Evolutionary conservation across 129 eudicot species (phyloP).

Genomic region (Helianthus tuberosus): DNA sequence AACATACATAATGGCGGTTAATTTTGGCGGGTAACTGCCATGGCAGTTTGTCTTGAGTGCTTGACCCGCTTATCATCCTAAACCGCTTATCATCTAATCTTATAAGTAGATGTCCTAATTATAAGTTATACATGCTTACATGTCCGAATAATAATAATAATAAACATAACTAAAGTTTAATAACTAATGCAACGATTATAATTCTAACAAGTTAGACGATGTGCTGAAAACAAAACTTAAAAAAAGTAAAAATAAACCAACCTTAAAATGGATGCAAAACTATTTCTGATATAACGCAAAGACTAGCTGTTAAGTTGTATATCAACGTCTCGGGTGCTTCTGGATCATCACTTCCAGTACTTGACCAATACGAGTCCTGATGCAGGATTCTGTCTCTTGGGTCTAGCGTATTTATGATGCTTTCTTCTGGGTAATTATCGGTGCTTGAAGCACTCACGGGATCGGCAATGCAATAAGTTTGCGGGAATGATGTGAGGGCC

Average conservation of each 20-base stretch:
- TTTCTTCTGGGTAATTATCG: slow-evolving; percentile 67
- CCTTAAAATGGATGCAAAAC: slow-evolving; percentile 69
- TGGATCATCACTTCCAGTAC: slow-evolving; percentile 67
- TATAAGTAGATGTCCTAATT: too few relatives aligned
- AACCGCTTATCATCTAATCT: too few relatives aligned
- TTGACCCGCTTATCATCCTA: too few relatives aligned
- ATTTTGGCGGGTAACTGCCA: too few relatives aligned
- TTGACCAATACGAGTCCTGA: slow-evolving; percentile 78
- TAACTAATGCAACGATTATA: too few relatives aligned
- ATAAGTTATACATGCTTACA: too few relatives aligned
- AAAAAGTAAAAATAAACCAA: background rate
- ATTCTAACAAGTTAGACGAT: too few relatives aligned
- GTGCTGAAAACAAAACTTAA: background rate
- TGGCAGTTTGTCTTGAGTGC: too few relatives aligned
- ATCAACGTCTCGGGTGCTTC: slow-evolving; percentile 63
- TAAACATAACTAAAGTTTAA: too few relatives aligned
- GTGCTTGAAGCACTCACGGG: slow-evolving; percentile 85
- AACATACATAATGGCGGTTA: too few relatives aligned
- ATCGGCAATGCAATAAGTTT: slow-evolving; percentile 45
- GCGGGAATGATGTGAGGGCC: slow-evolving; percentile 40
- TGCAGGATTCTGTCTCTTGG: slow-evolving; percentile 43
- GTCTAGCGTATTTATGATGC: slow-evolving; percentile 60
- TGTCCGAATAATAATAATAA: too few relatives aligned
- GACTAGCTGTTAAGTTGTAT: slow-evolving; percentile 45
- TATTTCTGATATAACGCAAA: slow-evolving; percentile 60